A percentile compares a stretch with the other conserved stretches of the same genome.
Conservation (phyloP, 495 filamentous ascomycete species). For the Hypomontagnella monticulosa region DNA sequence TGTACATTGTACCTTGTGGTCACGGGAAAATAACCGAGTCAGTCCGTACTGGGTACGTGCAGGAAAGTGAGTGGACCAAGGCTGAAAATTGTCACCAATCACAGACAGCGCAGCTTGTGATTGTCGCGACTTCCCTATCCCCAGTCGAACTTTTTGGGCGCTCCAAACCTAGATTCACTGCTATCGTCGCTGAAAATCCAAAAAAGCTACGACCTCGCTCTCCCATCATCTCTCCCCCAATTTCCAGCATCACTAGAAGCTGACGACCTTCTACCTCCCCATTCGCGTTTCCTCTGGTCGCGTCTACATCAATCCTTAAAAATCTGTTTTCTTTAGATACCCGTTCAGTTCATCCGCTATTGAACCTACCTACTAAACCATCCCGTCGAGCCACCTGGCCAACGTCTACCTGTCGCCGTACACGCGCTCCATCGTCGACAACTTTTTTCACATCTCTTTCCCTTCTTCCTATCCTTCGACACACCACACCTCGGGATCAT, state of each 20-base stretch:
- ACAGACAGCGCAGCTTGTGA: slow-evolving; percentile 17
- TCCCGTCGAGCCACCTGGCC: slow-evolving; percentile 32
- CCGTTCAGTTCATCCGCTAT: slow-evolving; percentile 23
- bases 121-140: slow-evolving; percentile 38
- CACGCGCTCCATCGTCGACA: slow-evolving; percentile 20
- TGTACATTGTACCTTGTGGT: slow-evolving; percentile 8
- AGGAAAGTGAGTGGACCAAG: slow-evolving; percentile 27
- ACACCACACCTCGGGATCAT: not conserved
- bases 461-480: not conserved
- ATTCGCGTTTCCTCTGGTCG: slow-evolving; percentile 1
- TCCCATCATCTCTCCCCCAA: not conserved
- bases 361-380: slow-evolving; percentile 2
- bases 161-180: slow-evolving; percentile 35
- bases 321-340: slow-evolving; percentile 36
- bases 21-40: not conserved
- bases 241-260: slow-evolving; percentile 9
- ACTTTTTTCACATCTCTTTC: not conserved
- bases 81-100: slow-evolving; percentile 32
- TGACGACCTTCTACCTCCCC: slow-evolving; percentile 13
- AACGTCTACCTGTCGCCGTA: slow-evolving; percentile 13
- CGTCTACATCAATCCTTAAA: slow-evolving; percentile 22
- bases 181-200: slow-evolving; percentile 31
- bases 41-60: slow-evolving; percentile 18
- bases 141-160: slow-evolving; percentile 36
- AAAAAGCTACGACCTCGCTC: slow-evolving; percentile 29